These are phyloP conservation scores for Beauveria sp. DNA, from an alignment of 2,329 filamentous ascomycete genomes.

Conservation along the genomic window DNA sequence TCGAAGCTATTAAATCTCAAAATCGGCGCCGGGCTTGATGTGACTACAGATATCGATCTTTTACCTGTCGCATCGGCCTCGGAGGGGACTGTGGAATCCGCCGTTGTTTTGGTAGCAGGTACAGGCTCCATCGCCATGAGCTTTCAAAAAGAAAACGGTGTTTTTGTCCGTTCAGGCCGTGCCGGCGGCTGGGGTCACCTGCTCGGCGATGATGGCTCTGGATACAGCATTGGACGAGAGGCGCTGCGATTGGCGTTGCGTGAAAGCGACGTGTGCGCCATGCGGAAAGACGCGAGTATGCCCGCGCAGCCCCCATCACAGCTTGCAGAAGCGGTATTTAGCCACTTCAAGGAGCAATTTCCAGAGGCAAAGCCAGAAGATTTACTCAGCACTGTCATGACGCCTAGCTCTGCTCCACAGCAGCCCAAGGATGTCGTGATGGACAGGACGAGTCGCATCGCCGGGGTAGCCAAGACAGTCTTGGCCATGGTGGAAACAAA, in stretches of 20 bases:
- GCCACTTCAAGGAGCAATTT: slow-evolving; percentile 13
- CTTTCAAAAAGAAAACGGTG: slow-evolving; percentile 20
- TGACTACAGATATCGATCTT: slow-evolving; percentile 34
- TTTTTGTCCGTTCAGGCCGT: slow-evolving; percentile 23
- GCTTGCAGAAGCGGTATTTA: slow-evolving; percentile 14
- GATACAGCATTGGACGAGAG: slow-evolving; percentile 31
- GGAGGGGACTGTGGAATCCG: slow-evolving; percentile 15
- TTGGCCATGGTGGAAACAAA: slow-evolving; percentile 13
- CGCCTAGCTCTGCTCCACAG: slow-evolving; percentile 8
- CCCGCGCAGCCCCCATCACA: neutral
- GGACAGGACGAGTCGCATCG: slow-evolving; percentile 15
- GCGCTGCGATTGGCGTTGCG: slow-evolving; percentile 26
- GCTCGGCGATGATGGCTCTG: slow-evolving; percentile 35
- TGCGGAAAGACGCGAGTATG: neutral
- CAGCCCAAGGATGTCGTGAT: slow-evolving; percentile 5
- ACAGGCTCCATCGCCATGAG: slow-evolving; percentile 36
- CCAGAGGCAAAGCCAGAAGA: slow-evolving; percentile 12
- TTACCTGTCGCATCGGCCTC: slow-evolving; percentile 22
- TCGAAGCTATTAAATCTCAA: slow-evolving; percentile 21
- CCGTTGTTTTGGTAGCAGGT: slow-evolving; percentile 32
- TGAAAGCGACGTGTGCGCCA: slow-evolving; percentile 20
- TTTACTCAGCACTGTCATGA: slow-evolving; percentile 17
- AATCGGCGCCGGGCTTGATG: slow-evolving; percentile 16
- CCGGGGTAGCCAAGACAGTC: slow-evolving; percentile 16
- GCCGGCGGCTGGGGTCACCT: slow-evolving; percentile 36